phyloP scores from a whole-genome alignment of 257 asterid genomes.

The Scutellaria galericulata region DNA sequence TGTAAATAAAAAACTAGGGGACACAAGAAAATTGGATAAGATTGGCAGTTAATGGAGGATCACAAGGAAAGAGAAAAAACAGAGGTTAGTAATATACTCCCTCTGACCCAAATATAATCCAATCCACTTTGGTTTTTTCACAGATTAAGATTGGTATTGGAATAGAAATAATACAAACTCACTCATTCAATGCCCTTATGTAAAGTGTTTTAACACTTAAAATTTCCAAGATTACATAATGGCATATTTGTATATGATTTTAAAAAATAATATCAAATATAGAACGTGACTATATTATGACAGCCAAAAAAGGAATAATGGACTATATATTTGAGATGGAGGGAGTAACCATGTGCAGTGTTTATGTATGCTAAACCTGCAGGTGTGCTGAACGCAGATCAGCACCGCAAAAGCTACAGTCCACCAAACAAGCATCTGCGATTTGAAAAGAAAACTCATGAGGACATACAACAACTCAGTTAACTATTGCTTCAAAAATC shows the following conservation, averaged over 20 bases:
- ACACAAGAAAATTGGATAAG: slow-evolving; percentile 18
- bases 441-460: slow-evolving; percentile 33
- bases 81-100: background rate
- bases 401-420: slow-evolving; percentile 92
- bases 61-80: background rate
- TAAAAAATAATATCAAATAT: no score
- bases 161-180: no score
- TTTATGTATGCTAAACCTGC: slow-evolving; percentile 58
- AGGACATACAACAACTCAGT: slow-evolving; percentile 24
- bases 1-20: slow-evolving; percentile 17
- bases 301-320: no score
- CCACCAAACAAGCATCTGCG: slow-evolving; percentile 89
- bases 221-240: no score
- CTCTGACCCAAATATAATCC: no score
- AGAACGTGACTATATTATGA: no score
- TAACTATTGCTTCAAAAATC: slow-evolving; percentile 27
- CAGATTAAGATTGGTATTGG: no score
- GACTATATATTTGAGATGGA: no score
- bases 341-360: slow-evolving; percentile 1
- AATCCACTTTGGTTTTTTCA: no score
- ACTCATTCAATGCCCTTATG: no score
- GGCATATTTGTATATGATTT: no score
- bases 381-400: slow-evolving; percentile 92
- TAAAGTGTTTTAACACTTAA: no score
- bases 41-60: slow-evolving; percentile 1